Percentiles rank a stretch among this genome's conserved stretches.
These are phyloP conservation scores for Trichomonascaceae sp. DNA, from an alignment of 1,139 yeast species.

Conservation along the genomic window DNA sequence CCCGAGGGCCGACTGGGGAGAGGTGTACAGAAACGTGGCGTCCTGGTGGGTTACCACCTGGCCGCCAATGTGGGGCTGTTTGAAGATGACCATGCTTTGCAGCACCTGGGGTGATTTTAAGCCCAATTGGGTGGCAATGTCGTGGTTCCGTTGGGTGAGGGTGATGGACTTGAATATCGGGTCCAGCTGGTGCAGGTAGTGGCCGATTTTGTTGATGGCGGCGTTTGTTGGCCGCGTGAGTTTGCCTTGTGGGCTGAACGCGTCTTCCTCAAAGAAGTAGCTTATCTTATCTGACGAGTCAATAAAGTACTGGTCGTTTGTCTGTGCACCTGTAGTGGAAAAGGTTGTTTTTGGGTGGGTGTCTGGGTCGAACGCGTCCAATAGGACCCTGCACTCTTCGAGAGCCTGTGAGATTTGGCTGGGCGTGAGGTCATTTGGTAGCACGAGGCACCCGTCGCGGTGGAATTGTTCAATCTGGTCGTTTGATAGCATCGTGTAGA, in stretches of 20 bases:
- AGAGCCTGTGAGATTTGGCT: conserved; percentile 32
- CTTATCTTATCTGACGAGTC: conserved; percentile 57
- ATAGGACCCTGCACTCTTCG: conserved; percentile 32
- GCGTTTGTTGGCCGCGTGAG: conserved; percentile 39
- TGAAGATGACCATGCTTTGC: conserved; percentile 71
- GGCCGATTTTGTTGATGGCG: conserved; percentile 71
- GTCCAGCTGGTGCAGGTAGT: conserved; percentile 53
- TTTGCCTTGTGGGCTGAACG: conserved; percentile 37
- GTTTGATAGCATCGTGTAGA: no score
- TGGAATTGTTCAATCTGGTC: conserved; percentile 29
- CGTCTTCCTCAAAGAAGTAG: conserved; percentile 62
- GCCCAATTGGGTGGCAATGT: conserved; percentile 39
- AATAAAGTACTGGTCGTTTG: conserved; percentile 64
- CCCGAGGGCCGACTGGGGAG: conserved; percentile 62
- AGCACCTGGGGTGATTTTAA: conserved; percentile 51
- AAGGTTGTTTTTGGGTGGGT: conserved; percentile 64
- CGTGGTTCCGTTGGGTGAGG: conserved; percentile 36
- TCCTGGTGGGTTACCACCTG: conserved; percentile 75
- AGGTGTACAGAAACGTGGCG: conserved; percentile 58
- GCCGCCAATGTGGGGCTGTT: conserved; percentile 63
- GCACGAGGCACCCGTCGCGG: conserved; percentile 48
- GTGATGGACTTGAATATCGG: conserved; percentile 38
- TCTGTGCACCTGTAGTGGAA: conserved; percentile 51
- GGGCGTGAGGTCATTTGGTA: conserved; percentile 38
- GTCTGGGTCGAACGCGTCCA: conserved; percentile 37